Conservation (phyloP, 305 asterid genomes). For the Plantago coronopus region DNA sequence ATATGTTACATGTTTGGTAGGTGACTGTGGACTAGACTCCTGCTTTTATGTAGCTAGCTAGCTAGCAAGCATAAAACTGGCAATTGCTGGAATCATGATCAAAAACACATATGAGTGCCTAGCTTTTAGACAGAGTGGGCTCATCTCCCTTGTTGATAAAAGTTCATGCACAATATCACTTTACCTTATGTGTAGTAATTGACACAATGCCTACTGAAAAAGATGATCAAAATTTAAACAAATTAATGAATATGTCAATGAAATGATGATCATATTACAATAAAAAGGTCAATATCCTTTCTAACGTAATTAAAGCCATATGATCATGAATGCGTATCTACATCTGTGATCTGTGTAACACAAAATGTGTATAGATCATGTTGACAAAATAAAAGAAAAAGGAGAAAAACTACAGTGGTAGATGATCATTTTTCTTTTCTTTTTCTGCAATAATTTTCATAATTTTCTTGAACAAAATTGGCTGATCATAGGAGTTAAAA, state of each 20-base stretch:
- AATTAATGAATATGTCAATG: too few relatives aligned
- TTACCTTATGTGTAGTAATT: conserved; percentile 1
- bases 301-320: conserved; percentile 37
- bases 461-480: too few relatives aligned
- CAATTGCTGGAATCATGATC: conserved; percentile 81
- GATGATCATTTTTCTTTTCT: conserved; percentile 19
- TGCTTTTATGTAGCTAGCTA: conserved; percentile 24
- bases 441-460: neutral
- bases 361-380: conserved; percentile 29
- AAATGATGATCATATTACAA: conserved; percentile 55
- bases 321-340: conserved; percentile 38
- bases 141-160: conserved; percentile 16
- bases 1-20: conserved; percentile 31
- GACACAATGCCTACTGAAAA: conserved; percentile 4
- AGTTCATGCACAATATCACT: neutral
- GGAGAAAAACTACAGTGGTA: neutral
- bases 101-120: conserved; percentile 19
- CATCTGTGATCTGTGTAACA: conserved; percentile 27
- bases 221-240: neutral
- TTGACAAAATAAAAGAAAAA: conserved; percentile 25
- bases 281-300: conserved; percentile 56
- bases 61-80: conserved; percentile 53
- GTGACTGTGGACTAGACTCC: conserved; percentile 21
- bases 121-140: conserved; percentile 54
- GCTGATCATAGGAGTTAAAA: neutral